phyloP scores from a whole-genome alignment of 2,329 filamentous ascomycete genomes.

The Cytospora piceae region DNA sequence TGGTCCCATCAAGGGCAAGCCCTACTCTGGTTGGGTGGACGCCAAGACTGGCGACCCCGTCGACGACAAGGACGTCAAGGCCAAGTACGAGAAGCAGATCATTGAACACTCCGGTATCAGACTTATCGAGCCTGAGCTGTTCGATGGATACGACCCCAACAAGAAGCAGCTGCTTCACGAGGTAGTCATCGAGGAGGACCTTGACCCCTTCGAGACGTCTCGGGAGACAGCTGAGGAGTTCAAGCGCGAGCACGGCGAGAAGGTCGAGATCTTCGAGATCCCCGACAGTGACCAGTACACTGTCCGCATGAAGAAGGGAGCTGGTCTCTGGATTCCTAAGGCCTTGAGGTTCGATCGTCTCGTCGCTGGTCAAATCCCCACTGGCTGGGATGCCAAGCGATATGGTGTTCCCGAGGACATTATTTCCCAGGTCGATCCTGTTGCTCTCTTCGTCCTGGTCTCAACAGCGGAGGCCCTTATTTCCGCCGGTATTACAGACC shows the following conservation, averaged over 20 bases:
- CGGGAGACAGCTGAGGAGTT: slow-evolving; percentile 98
- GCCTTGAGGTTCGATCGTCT: slow-evolving; percentile 95
- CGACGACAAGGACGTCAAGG: slow-evolving; percentile 96
- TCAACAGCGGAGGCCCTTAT: slow-evolving; percentile 91
- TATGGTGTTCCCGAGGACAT: slow-evolving; percentile 98
- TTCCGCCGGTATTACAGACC: slow-evolving; percentile 93
- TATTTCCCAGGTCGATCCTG: slow-evolving; percentile 94
- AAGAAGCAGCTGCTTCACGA: slow-evolving; percentile 99
- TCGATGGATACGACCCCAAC: slow-evolving; percentile 95
- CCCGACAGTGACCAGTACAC: slow-evolving; percentile 92
- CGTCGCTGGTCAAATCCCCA: slow-evolving; percentile 94
- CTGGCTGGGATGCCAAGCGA: slow-evolving; percentile 93
- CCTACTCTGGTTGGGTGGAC: slow-evolving; percentile 96
- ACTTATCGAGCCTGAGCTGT: slow-evolving; percentile 95
- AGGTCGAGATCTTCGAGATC: slow-evolving; percentile 96
- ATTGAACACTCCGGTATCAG: slow-evolving; percentile 97
- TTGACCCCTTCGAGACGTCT: slow-evolving; percentile 95
- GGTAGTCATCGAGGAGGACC: slow-evolving; percentile 94
- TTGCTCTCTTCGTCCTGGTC: slow-evolving; percentile 92
- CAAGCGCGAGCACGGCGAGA: slow-evolving; percentile 94
- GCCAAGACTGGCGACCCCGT: slow-evolving; percentile 92
- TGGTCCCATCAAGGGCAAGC: slow-evolving; percentile 91
- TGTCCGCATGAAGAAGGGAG: slow-evolving; percentile 93
- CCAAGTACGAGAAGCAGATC: slow-evolving; percentile 96
- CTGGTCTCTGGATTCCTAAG: slow-evolving; percentile 93